Percentiles rank a stretch among this genome's conserved stretches.
phyloP scores from a whole-genome alignment of 768 basidiomycete genomes.

The Termitomyces sp. region DNA sequence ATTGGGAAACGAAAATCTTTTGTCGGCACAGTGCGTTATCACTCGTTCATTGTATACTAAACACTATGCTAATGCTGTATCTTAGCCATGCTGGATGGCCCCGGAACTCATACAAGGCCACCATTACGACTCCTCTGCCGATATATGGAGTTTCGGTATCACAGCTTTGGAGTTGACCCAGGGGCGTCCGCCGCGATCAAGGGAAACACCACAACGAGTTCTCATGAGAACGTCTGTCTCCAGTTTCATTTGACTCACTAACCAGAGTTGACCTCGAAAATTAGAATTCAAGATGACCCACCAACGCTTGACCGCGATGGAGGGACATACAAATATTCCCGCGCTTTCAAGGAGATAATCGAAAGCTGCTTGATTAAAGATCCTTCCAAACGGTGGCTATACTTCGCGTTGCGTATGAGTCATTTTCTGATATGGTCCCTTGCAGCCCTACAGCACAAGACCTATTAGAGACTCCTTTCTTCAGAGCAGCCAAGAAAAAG shows the following conservation, averaged over 20 bases:
- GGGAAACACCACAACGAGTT: conserved; percentile 69
- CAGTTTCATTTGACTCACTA: not conserved
- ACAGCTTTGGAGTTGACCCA: conserved; percentile 89
- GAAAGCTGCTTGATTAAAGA: conserved; percentile 84
- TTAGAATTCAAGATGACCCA: conserved; percentile 70
- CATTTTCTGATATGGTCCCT: not conserved
- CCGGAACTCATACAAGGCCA: conserved; percentile 87
- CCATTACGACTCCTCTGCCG: conserved; percentile 81
- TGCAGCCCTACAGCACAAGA: conserved; percentile 72
- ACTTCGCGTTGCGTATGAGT: not conserved
- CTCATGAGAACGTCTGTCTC: conserved; percentile 64
- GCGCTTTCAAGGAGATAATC: conserved; percentile 79
- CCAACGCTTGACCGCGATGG: conserved; percentile 75
- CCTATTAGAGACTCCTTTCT: conserved; percentile 76
- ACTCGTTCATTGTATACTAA: not conserved
- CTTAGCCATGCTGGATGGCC: conserved; percentile 93
- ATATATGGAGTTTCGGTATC: conserved; percentile 97
- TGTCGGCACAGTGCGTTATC: conserved; percentile 73
- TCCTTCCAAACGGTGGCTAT: conserved; percentile 62
- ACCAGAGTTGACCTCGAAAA: not conserved
- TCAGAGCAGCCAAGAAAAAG: conserved; percentile 77
- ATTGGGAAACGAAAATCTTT: conserved; percentile 87
- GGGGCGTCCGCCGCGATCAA: conserved; percentile 82
- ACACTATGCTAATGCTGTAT: not conserved
- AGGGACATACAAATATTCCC: conserved; percentile 72